A percentile compares a stretch with the other conserved stretches of the same genome.
phyloP scores from a whole-genome alignment of 108 stramenopile genomes.

The Asterionellopsis glacialis region DNA sequence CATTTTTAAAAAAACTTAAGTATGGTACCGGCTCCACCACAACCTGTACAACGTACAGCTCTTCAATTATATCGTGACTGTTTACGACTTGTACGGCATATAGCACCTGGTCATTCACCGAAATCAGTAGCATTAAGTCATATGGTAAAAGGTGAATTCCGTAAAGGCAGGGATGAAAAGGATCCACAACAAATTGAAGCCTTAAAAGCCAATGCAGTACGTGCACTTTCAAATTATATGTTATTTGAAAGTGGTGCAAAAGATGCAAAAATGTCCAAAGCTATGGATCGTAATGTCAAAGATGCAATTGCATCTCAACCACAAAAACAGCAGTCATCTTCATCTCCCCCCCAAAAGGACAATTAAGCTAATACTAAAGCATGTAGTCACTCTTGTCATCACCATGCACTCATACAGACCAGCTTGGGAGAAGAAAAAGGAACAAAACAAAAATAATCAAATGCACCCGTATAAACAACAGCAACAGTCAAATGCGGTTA shows the following conservation, averaged over 20 bases:
- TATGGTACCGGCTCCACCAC: no score
- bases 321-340: no score
- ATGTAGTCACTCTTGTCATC: no score
- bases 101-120: conserved; percentile 73
- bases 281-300: conserved; percentile 24
- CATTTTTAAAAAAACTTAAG: no score
- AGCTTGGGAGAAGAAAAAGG: no score
- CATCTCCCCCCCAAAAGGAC: no score
- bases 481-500: no score
- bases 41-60: no score
- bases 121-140: conserved; percentile 70
- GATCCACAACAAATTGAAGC: conserved; percentile 53
- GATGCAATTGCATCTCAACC: background rate
- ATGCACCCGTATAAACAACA: no score
- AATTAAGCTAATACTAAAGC: no score
- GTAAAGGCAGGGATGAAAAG: conserved; percentile 26
- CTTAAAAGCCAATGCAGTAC: conserved; percentile 66
- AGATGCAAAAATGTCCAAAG: conserved; percentile 48
- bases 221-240: conserved; percentile 86
- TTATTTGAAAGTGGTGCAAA: conserved; percentile 69
- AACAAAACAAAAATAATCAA: no score
- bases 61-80: conserved; percentile 77
- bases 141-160: conserved; percentile 65
- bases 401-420: no score
- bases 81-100: conserved; percentile 65